These are phyloP conservation scores for Austropuccinia psidii DNA, from an alignment of 1,284 basidiomycete genomes.

Conservation along the genomic window DNA sequence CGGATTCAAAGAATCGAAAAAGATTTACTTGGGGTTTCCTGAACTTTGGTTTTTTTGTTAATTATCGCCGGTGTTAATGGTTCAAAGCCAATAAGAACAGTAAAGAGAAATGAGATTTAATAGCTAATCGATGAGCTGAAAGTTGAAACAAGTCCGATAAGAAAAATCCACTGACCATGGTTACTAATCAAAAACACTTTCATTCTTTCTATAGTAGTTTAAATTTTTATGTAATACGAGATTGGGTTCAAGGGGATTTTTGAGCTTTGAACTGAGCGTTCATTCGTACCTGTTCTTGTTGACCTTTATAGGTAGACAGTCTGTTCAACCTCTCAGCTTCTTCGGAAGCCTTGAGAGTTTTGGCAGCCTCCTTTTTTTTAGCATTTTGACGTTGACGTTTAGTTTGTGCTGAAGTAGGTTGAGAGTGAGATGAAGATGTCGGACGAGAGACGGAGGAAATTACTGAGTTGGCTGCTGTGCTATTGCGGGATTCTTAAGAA, in stretches of 20 bases:
- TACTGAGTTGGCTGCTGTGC: background rate
- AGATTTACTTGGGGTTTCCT: too few species aligned
- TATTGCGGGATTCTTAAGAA: background rate
- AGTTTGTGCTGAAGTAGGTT: background rate
- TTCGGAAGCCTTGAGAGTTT: slow-evolving; percentile 20
- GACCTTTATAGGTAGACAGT: slow-evolving; percentile 24
- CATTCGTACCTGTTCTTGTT: slow-evolving; percentile 21
- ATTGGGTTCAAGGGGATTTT: background rate
- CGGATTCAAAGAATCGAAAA: too few species aligned
- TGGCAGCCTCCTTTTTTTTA: slow-evolving; percentile 32
- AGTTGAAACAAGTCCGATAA: too few species aligned
- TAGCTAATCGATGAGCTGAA: too few species aligned
- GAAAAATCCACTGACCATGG: background rate
- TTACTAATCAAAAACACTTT: background rate
- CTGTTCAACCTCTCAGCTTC: slow-evolving; percentile 16
- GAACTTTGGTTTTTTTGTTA: too few species aligned
- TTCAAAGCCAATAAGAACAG: too few species aligned
- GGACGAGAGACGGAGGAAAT: background rate
- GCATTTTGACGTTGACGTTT: slow-evolving; percentile 36
- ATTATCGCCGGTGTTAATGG: too few species aligned
- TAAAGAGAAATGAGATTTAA: too few species aligned
- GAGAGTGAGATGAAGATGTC: background rate
- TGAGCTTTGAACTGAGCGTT: slow-evolving; percentile 14
- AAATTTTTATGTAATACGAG: background rate
- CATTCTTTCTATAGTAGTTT: background rate